phyloP scores from a whole-genome alignment of 306 rosid genomes.

The Cicer cuneatum region DNA sequence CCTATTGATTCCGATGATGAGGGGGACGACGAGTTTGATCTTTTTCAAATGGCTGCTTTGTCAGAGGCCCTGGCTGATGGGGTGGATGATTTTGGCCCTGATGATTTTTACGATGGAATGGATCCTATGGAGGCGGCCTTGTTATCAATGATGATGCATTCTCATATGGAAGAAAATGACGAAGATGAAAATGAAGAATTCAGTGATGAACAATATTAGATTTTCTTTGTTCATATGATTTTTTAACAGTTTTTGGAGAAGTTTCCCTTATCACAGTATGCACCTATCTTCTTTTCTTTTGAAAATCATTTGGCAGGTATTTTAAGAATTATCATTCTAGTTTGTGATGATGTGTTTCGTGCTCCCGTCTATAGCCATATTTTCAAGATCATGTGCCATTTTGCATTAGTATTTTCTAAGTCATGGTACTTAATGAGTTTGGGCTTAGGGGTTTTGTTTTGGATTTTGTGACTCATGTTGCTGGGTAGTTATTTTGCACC shows the following conservation, averaged over 20 bases:
- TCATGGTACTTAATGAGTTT: slow-evolving; percentile 25
- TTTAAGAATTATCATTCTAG: slow-evolving; percentile 27
- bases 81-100: slow-evolving; percentile 42
- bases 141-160: slow-evolving; percentile 50
- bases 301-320: slow-evolving; percentile 17
- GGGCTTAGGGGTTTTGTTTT: slow-evolving; percentile 27
- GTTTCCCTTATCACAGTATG: slow-evolving; percentile 28
- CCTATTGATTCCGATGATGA: slow-evolving; percentile 51
- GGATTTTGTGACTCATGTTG: neutral
- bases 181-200: neutral
- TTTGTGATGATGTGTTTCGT: slow-evolving; percentile 14
- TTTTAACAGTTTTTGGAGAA: slow-evolving; percentile 22
- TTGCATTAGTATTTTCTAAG: slow-evolving; percentile 10
- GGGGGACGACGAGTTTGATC: neutral
- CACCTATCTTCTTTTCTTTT: slow-evolving; percentile 18
- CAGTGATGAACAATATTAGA: slow-evolving; percentile 41
- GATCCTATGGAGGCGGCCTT: slow-evolving; percentile 48
- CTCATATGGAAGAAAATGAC: slow-evolving; percentile 43
- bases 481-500: slow-evolving; percentile 1
- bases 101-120: slow-evolving; percentile 39
- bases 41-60: slow-evolving; percentile 47
- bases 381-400: slow-evolving; percentile 34
- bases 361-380: neutral
- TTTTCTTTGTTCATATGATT: slow-evolving; percentile 22
- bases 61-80: slow-evolving; percentile 34